A percentile compares a stretch with the other conserved stretches of the same genome.
phyloP scores from a whole-genome alignment of 805 yeast species.

The Tetrapisispora phaffii region DNA sequence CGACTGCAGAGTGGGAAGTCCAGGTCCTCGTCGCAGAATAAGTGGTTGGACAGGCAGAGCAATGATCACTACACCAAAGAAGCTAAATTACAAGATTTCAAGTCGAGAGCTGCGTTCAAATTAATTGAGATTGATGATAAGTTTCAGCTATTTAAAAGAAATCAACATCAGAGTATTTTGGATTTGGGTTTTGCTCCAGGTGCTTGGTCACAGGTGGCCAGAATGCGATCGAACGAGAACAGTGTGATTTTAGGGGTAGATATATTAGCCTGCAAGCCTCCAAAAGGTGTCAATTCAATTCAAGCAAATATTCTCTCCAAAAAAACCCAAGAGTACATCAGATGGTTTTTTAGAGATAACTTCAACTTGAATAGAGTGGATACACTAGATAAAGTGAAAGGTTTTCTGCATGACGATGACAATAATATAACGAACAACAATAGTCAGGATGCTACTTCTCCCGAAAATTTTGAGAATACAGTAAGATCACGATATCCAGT shows the following conservation, averaged over 20 bases:
- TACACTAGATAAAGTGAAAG: constrained; percentile 25
- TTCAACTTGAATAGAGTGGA: constrained; percentile 27
- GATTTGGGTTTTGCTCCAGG: constrained; percentile 94
- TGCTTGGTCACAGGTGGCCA: constrained; percentile 85
- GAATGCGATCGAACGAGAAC: constrained; percentile 37
- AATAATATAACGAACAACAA: neutral
- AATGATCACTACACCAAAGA: constrained; percentile 56
- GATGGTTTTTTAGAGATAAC: constrained; percentile 37
- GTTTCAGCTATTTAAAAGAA: constrained; percentile 44
- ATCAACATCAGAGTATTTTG: constrained; percentile 45
- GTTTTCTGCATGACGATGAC: constrained; percentile 7
- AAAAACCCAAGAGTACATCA: constrained; percentile 48
- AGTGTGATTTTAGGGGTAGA: constrained; percentile 75
- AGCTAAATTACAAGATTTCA: constrained; percentile 51
- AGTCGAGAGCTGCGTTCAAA: constrained; percentile 89
- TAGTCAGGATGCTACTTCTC: too few species aligned
- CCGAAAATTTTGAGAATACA: constrained; percentile 12
- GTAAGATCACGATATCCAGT: constrained; percentile 31
- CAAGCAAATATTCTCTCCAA: constrained; percentile 81
- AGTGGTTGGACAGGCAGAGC: constrained; percentile 69
- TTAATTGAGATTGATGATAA: constrained; percentile 63
- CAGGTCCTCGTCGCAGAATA: constrained; percentile 43
- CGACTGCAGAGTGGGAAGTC: constrained; percentile 1
- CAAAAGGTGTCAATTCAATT: constrained; percentile 64
- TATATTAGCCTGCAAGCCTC: constrained; percentile 68